Base-by-base conservation (phyloP, 148 eudicot species). In the Nepenthes gracilis region DNA sequence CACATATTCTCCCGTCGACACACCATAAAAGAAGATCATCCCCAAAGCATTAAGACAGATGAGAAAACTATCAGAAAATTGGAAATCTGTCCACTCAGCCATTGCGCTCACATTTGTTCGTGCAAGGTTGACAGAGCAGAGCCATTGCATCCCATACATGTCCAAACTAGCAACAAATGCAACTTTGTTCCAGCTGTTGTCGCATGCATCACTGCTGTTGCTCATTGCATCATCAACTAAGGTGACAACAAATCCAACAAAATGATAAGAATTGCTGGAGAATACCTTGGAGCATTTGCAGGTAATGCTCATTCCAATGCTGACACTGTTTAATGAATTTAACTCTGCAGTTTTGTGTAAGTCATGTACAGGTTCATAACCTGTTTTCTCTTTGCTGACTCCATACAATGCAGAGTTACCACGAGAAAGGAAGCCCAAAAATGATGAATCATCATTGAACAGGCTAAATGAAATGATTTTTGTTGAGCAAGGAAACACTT, bases 71-170 rank as follows among this genome's bases (percentile, higher is more conserved):
- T 79, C 82, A 71, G 85, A 84, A 69, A 93, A 81, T 49, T 77
- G 82, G 63, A 88, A 93, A 75, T 93, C 98, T 55, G 75, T 78
- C 98, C 98, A 93, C 59, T 86, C 84, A 73, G 50, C 57, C 56
- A 38, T 71, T 34, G 49, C 65, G 50, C 76, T 80, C 66, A 36
- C 47, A 59, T 66, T 77, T 50, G 58, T 71, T 76, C 64, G 70
- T 15, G 78, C 75, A 71, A 84, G 82, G 76, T 75, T 86, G 58
- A 80, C 85, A 14, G 81, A 71, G 77, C 72, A 85, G 65, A 86
- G 70, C 98, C 98, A 93, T 64, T 75, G 85, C 64, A 93, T 70
- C 57, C 95, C 96, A 67, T 73, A 70, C 52, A 64, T 61, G 45
- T 65, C 74, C 63, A 88, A 36, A 61, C 72, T 79, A 62, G 80